Conservation (phyloP, 768 basidiomycete species). For the Lentinula detonsa region DNA sequence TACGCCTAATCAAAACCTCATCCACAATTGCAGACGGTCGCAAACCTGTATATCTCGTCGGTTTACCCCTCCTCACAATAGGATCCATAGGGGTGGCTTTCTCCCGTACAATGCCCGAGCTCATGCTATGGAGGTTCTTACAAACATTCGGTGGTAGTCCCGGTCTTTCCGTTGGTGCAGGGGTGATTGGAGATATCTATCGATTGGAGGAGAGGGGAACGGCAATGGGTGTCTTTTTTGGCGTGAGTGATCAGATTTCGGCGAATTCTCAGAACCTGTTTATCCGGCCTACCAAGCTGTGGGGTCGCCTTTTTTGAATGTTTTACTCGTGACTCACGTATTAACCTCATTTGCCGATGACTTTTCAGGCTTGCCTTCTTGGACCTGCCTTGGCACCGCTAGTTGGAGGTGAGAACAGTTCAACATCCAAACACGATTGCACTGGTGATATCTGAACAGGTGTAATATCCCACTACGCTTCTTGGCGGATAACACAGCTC, state of each 20-base stretch:
- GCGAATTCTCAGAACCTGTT: background rate
- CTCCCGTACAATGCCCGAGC: constrained; percentile 31
- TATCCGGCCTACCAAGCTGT: background rate
- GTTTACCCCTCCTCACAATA: constrained; percentile 51
- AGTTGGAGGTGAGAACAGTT: constrained; percentile 34
- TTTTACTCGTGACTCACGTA: background rate
- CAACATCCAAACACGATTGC: background rate
- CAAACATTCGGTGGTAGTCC: constrained; percentile 63
- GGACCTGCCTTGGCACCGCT: constrained; percentile 61
- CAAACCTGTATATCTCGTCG: constrained; percentile 49
- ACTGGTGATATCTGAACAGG: constrained; percentile 23
- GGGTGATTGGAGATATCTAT: constrained; percentile 64
- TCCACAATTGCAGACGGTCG: constrained; percentile 48
- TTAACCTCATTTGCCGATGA: background rate
- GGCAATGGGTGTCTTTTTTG: constrained; percentile 56
- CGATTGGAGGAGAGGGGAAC: constrained; percentile 53
- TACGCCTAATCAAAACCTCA: too few species aligned
- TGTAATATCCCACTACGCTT: constrained; percentile 48
- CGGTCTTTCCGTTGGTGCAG: constrained; percentile 49
- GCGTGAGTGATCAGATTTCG: constrained; percentile 23
- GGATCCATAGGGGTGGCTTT: constrained; percentile 57
- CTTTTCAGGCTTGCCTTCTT: constrained; percentile 40
- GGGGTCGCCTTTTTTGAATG: background rate
- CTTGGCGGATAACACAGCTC: constrained; percentile 60
- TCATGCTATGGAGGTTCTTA: constrained; percentile 59